Percentiles rank a stretch among this genome's conserved stretches.
These are phyloP conservation scores for Borealophlyctis nickersoniae DNA, from an alignment of 192 early-diverging fungal genomes.

Conservation along the genomic window DNA sequence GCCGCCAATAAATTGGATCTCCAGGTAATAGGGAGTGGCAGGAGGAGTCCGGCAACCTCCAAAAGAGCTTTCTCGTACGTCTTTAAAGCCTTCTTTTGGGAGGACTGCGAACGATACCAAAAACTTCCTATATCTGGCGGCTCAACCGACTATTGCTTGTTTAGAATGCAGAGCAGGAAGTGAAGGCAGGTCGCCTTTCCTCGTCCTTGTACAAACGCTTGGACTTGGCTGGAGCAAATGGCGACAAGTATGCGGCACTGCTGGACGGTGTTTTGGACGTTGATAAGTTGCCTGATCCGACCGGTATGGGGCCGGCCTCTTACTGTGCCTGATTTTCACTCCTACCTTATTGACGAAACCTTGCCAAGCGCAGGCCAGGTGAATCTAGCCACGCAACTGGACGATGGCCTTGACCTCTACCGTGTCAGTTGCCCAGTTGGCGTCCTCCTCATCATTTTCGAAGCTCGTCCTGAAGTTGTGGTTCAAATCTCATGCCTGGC, in stretches of 20 bases:
- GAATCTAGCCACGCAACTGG: slow-evolving; percentile 72
- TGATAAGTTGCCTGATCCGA: slow-evolving; percentile 78
- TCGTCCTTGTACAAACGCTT: slow-evolving; percentile 80
- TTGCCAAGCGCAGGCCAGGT: no score
- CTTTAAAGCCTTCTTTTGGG: slow-evolving; percentile 9
- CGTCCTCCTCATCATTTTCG: slow-evolving; percentile 95
- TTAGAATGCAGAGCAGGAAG: slow-evolving; percentile 63
- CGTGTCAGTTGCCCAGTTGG: slow-evolving; percentile 91
- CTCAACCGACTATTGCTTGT: neutral
- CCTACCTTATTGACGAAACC: neutral
- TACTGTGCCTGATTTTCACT: no score
- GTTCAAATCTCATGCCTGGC: slow-evolving; percentile 94
- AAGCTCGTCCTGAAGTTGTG: slow-evolving; percentile 97
- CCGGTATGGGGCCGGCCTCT: no score
- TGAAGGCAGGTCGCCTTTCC: slow-evolving; percentile 71
- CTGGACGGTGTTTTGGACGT: slow-evolving; percentile 89
- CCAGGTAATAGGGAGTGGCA: slow-evolving; percentile 40
- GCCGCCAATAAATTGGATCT: slow-evolving; percentile 78
- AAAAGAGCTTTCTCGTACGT: neutral
- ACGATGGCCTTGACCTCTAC: slow-evolving; percentile 83
- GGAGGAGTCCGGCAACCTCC: neutral
- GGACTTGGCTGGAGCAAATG: slow-evolving; percentile 68
- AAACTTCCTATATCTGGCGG: neutral
- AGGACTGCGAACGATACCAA: neutral
- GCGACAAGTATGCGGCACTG: slow-evolving; percentile 83